Conservation (phyloP, 2,329 filamentous ascomycete genomes). For the Xylariaceae sp. region DNA sequence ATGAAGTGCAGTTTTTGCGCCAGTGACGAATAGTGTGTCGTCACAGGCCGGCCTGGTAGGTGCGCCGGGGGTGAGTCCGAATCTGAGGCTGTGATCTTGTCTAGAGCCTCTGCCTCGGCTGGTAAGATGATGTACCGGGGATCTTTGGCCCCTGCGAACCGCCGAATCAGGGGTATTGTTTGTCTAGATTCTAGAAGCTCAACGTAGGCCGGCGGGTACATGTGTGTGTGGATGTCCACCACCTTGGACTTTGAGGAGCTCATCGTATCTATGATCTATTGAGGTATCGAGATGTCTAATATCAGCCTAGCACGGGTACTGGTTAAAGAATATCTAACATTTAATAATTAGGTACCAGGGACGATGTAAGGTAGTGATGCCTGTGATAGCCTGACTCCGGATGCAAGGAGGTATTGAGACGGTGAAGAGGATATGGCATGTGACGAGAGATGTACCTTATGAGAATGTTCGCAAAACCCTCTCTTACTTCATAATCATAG, state of each 20-base stretch:
- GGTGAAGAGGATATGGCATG: not conserved
- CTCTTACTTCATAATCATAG: not conserved
- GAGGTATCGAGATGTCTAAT: not conserved
- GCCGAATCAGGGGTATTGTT: constrained; percentile 73
- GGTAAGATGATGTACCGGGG: constrained; percentile 71
- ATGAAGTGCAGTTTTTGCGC: constrained; percentile 84
- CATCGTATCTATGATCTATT: constrained; percentile 37
- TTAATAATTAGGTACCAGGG: too few species aligned
- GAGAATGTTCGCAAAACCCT: not conserved
- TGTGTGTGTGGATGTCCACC: constrained; percentile 73
- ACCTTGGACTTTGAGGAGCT: constrained; percentile 48
- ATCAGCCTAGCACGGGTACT: not conserved
- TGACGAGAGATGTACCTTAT: constrained; percentile 1
- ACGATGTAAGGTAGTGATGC: too few species aligned
- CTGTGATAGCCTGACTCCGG: too few species aligned
- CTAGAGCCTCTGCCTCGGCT: constrained; percentile 52
- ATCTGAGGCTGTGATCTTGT: constrained; percentile 52
- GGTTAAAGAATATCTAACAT: not conserved
- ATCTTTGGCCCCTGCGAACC: constrained; percentile 61
- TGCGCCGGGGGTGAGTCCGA: constrained; percentile 48
- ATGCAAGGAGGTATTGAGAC: not conserved
- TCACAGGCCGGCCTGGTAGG: constrained; percentile 80
- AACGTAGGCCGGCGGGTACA: constrained; percentile 71
- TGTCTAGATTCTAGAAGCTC: constrained; percentile 63
- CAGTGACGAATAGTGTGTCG: constrained; percentile 82